A percentile compares a stretch with the other conserved stretches of the same genome.
phyloP scores from a whole-genome alignment of 768 basidiomycete species.

The Hericium erinaceus region DNA sequence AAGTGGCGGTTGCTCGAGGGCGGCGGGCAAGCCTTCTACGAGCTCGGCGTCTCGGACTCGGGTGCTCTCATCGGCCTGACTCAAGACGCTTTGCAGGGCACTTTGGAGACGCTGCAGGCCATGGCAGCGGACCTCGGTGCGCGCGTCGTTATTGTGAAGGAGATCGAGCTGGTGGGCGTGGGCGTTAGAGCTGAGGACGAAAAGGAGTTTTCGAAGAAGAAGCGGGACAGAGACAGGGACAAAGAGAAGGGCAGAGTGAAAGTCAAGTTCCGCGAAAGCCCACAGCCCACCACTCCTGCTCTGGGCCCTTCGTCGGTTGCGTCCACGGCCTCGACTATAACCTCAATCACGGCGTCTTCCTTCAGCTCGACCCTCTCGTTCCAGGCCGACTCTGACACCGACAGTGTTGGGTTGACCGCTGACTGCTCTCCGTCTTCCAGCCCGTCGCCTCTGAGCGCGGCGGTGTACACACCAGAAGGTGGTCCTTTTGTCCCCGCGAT shows the following conservation, averaged over 20 bases:
- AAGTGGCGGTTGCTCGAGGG: constrained; percentile 78
- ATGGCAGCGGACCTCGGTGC: constrained; percentile 96
- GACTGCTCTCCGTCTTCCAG: not conserved
- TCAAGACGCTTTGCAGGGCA: constrained; percentile 64
- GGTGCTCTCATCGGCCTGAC: constrained; percentile 79
- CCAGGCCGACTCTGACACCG: not conserved
- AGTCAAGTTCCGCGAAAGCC: not conserved
- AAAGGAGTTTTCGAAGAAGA: constrained; percentile 25
- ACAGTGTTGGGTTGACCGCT: not conserved
- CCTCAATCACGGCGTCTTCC: not conserved
- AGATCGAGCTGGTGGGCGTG: constrained; percentile 63
- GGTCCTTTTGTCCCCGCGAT: not conserved
- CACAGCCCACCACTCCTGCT: not conserved
- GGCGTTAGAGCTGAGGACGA: constrained; percentile 27
- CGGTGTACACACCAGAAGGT: not conserved
- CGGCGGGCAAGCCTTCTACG: constrained; percentile 47
- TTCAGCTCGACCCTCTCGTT: not conserved
- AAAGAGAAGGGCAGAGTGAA: not conserved
- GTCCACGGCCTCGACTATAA: not conserved
- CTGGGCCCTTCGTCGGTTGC: not conserved
- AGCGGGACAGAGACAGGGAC: constrained; percentile 19
- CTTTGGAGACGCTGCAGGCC: constrained; percentile 78
- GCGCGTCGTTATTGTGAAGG: constrained; percentile 84
- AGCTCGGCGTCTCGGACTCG: constrained; percentile 67
- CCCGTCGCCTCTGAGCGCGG: not conserved